Percentiles rank a stretch among this genome's conserved stretches.
Conservation (phyloP, 2,329 filamentous ascomycete species). For the Penicillium sp. region DNA sequence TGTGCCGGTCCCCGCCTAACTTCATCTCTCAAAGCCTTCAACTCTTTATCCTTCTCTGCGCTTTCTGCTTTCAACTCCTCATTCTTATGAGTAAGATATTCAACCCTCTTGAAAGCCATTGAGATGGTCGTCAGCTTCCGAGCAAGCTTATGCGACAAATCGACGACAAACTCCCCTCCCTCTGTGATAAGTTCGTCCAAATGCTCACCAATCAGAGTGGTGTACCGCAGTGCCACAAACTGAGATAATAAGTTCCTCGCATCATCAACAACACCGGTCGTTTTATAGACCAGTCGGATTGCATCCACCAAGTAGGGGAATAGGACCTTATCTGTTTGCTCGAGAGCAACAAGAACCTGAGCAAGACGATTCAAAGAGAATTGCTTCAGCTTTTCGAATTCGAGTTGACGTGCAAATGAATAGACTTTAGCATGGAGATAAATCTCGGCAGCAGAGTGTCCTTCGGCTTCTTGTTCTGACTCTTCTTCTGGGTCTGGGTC, state of each 20-base stretch:
- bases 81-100: neutral
- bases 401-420: constrained; percentile 1
- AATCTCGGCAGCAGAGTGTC: neutral
- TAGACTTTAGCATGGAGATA: constrained; percentile 8
- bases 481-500: neutral
- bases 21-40: constrained; percentile 2
- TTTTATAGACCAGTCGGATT: constrained; percentile 5
- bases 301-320: constrained; percentile 4
- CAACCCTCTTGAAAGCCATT: neutral
- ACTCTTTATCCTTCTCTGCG: neutral
- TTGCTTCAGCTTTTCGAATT: neutral
- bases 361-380: constrained; percentile 1
- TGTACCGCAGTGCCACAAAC: constrained; percentile 6
- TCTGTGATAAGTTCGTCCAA: constrained; percentile 1
- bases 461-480: neutral
- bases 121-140: neutral
- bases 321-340: neutral
- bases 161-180: constrained; percentile 9
- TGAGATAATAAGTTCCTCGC: constrained; percentile 7
- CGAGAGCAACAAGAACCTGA: neutral
- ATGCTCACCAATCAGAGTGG: neutral
- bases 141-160: constrained; percentile 9
- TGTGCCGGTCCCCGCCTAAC: neutral
- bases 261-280: neutral
- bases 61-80: neutral